Percentiles rank a stretch among this genome's conserved stretches.
These are phyloP conservation scores for Diaporthe sp. DNA, from an alignment of 2,329 filamentous ascomycete species.

Conservation along the genomic window DNA sequence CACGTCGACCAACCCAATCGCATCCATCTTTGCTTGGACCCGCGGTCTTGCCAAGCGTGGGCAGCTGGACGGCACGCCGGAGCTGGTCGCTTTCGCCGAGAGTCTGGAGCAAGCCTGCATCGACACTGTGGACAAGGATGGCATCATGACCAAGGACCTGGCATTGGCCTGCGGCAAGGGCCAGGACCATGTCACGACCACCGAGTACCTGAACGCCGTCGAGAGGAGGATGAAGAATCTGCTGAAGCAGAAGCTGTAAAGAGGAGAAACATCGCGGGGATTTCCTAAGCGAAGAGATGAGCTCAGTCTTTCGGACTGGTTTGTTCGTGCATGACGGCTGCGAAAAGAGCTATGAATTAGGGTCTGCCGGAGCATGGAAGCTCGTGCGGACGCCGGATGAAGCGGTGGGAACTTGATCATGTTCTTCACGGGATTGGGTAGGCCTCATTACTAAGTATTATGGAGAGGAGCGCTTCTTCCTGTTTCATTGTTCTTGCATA, in stretches of 20 bases:
- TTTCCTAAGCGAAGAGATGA: neutral
- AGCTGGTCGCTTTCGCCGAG: slow-evolving; percentile 92
- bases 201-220: slow-evolving; percentile 91
- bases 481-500: slow-evolving; percentile 6
- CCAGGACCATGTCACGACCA: slow-evolving; percentile 90
- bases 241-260: slow-evolving; percentile 81
- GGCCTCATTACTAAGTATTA: neutral
- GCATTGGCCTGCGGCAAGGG: slow-evolving; percentile 95
- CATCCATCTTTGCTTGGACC: slow-evolving; percentile 99
- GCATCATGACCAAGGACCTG: slow-evolving; percentile 99
- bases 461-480: neutral
- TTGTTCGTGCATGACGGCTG: neutral
- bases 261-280: slow-evolving; percentile 27
- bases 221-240: slow-evolving; percentile 88
- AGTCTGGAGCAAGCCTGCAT: slow-evolving; percentile 92
- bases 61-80: slow-evolving; percentile 91
- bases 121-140: slow-evolving; percentile 92
- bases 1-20: slow-evolving; percentile 98
- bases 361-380: neutral
- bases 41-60: slow-evolving; percentile 93
- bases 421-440: neutral
- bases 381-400: neutral
- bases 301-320: neutral
- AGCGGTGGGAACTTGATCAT: neutral
- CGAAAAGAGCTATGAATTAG: neutral